Percentiles rank a stretch among this genome's conserved stretches.
Conservation (phyloP, 2,329 filamentous ascomycete species). For the Tolypocladium capitatum region DNA sequence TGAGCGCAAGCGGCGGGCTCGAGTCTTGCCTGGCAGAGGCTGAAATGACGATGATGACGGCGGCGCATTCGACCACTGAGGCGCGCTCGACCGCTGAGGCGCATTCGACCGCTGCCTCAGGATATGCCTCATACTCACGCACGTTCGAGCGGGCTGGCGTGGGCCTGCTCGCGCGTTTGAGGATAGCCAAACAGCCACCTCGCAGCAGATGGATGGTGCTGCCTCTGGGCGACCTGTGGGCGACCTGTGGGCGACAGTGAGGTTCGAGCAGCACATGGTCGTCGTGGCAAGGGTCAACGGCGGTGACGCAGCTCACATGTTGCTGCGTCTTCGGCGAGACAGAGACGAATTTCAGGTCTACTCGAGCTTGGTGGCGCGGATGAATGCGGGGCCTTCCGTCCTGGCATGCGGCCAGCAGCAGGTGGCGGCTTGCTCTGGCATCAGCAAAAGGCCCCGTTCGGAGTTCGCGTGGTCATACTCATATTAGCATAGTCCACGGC, state of each 20-base stretch:
- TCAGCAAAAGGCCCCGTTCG: too few species aligned
- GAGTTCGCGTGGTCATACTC: too few species aligned
- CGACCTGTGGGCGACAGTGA: too few species aligned
- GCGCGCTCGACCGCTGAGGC: not conserved
- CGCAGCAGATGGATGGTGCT: too few species aligned
- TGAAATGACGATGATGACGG: not conserved
- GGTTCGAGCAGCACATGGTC: too few species aligned
- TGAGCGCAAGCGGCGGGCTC: not conserved
- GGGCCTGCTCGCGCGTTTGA: not conserved
- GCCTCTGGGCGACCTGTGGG: too few species aligned
- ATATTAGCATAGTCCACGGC: too few species aligned
- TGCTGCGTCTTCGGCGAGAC: not conserved
- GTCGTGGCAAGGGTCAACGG: not conserved
- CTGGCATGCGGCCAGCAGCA: not conserved
- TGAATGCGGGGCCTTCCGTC: not conserved
- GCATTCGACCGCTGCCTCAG: not conserved
- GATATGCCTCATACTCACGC: constrained; percentile 1
- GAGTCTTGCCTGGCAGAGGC: not conserved
- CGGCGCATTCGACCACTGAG: not conserved
- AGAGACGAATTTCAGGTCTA: too few species aligned
- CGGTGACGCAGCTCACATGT: not conserved
- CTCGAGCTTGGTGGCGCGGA: too few species aligned
- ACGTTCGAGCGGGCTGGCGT: not conserved
- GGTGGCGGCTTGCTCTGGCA: not conserved
- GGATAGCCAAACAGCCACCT: too few species aligned